phyloP scores from a whole-genome alignment of 441 rosid species.

The Pelargonium cotyledonis region DNA sequence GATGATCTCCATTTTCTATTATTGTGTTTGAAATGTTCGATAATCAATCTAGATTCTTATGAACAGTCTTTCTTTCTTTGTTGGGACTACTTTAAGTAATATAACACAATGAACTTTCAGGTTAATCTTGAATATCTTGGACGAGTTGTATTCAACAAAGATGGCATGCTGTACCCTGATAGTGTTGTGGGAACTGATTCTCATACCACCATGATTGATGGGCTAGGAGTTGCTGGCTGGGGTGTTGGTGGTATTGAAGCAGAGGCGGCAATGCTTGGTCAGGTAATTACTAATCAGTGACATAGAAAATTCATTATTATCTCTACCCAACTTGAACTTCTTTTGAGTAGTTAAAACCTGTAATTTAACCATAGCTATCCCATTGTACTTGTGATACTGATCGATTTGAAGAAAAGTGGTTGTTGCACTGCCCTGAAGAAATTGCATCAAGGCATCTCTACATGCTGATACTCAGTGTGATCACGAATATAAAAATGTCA shows the following conservation, averaged over 20 bases:
- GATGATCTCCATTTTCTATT: no score
- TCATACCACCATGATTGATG: slow-evolving; percentile 99
- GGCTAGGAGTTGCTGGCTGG: slow-evolving; percentile 99
- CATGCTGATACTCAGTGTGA: not conserved
- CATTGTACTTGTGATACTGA: not conserved
- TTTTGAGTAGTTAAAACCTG: not conserved
- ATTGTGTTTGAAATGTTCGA: no score
- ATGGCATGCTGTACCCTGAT: slow-evolving; percentile 81
- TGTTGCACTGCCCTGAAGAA: no score
- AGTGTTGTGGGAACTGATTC: slow-evolving; percentile 99
- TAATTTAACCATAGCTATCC: not conserved
- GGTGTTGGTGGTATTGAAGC: slow-evolving; percentile 99
- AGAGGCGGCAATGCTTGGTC: slow-evolving; percentile 98
- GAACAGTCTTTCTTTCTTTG: no score
- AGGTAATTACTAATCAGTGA: slow-evolving; percentile 37
- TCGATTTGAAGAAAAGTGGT: no score
- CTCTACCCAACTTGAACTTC: not conserved
- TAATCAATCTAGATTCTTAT: no score
- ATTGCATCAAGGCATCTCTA: not conserved
- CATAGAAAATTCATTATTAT: not conserved
- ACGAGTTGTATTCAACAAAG: slow-evolving; percentile 82
- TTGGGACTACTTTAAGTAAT: slow-evolving; percentile 7
- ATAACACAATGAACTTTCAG: slow-evolving; percentile 37
- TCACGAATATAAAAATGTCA: not conserved
- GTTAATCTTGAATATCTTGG: slow-evolving; percentile 98